These are phyloP conservation scores for Arthromyces matolae DNA, from an alignment of 768 basidiomycete genomes.

Conservation along the genomic window DNA sequence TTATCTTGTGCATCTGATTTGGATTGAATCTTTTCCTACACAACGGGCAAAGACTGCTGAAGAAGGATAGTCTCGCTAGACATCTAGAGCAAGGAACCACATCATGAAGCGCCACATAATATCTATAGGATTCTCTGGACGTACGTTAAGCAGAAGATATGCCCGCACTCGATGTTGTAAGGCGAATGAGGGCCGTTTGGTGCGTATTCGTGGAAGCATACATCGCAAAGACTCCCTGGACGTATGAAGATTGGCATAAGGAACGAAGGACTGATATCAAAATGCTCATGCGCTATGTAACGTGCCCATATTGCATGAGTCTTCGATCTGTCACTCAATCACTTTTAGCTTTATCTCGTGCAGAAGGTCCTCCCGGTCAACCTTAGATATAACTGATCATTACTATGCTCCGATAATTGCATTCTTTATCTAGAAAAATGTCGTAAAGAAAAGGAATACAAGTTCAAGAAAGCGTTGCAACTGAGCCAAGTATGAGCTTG, in stretches of 20 bases:
- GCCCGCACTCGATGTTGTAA: constrained; percentile 72
- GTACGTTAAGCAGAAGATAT: constrained; percentile 66
- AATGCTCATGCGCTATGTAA: neutral
- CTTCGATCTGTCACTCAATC: too few species aligned
- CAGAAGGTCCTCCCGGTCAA: neutral
- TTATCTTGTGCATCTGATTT: constrained; percentile 1
- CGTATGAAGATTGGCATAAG: constrained; percentile 52
- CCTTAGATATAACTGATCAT: neutral
- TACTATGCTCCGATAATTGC: too few species aligned
- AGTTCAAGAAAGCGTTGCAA: too few species aligned
- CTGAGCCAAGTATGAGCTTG: too few species aligned
- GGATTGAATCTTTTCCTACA: constrained; percentile 1
- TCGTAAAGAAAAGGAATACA: too few species aligned
- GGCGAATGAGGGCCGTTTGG: constrained; percentile 50
- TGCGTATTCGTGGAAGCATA: constrained; percentile 62
- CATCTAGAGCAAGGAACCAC: constrained; percentile 6
- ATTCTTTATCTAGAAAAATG: too few species aligned
- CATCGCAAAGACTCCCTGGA: constrained; percentile 66
- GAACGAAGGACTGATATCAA: neutral
- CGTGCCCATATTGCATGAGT: neutral
- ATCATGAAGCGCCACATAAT: neutral
- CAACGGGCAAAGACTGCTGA: constrained; percentile 1
- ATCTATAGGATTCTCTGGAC: constrained; percentile 23
- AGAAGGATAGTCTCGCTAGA: constrained; percentile 1
- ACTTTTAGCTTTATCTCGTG: too few species aligned